Evolutionary conservation across 371 early-diverging fungal genomes (phyloP).

Genomic region (Umbelopsis sp.): DNA sequence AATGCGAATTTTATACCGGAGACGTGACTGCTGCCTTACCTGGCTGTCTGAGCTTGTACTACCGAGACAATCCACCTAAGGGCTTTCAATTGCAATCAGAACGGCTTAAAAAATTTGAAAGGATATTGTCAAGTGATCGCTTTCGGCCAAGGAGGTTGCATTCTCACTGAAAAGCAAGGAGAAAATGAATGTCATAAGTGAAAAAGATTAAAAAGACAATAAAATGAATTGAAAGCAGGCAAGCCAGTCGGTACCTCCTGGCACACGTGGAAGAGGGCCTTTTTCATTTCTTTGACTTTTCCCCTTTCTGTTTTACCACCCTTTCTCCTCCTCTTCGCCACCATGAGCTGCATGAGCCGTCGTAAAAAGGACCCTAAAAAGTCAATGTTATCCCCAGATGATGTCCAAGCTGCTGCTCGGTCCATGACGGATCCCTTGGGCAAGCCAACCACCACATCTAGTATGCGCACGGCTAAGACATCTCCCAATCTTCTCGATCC

Average conservation of each 20-base stretch:
- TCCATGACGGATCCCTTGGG: conserved; percentile 12
- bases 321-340: conserved; percentile 1
- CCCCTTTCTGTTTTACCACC: not conserved
- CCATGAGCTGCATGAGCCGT: conserved; percentile 18
- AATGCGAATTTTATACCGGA: not conserved
- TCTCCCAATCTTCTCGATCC: conserved; percentile 9
- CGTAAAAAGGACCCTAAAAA: conserved; percentile 14
- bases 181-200: not conserved
- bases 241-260: not conserved
- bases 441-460: not conserved
- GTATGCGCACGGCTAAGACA: conserved; percentile 5
- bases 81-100: conserved; percentile 1
- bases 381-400: conserved; percentile 2
- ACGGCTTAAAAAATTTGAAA: not conserved
- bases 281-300: not conserved
- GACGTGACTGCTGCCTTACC: not conserved
- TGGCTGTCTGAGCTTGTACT: not conserved
- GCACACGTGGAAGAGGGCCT: not conserved
- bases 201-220: not conserved
- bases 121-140: conserved; percentile 3
- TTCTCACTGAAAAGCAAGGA: no score
- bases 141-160: no score
- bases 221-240: not conserved
- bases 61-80: no score
- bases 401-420: conserved; percentile 9